These are phyloP conservation scores for Rhexocercosporidium sp. DNA, from an alignment of 2,329 filamentous ascomycete genomes.

Conservation along the genomic window DNA sequence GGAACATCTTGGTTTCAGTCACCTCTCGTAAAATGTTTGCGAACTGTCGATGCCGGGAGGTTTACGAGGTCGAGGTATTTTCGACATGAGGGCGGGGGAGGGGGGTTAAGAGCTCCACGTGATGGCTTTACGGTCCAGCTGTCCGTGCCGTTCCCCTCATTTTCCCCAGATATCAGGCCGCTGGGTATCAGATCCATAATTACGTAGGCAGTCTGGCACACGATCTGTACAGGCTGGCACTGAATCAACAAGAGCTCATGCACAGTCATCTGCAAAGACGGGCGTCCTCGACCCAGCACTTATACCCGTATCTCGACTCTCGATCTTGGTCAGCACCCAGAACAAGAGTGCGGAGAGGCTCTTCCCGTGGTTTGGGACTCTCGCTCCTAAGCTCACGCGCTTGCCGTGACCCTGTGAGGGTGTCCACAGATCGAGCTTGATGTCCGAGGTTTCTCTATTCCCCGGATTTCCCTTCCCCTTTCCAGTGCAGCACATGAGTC, in stretches of 20 bases:
- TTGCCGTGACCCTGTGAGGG: constrained; percentile 1
- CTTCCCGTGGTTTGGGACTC: neutral
- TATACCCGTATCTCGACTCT: constrained; percentile 10
- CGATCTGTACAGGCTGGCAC: neutral
- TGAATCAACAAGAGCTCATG: neutral
- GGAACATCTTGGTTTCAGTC: neutral
- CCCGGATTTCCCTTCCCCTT: constrained; percentile 3
- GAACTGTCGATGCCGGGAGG: neutral
- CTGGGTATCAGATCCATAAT: neutral
- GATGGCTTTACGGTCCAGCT: neutral
- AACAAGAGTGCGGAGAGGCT: constrained; percentile 18
- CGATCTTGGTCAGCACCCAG: constrained; percentile 16
- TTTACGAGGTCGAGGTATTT: too few relatives aligned
- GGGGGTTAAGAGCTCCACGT: neutral
- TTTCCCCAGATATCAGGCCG: constrained; percentile 4
- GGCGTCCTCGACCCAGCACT: constrained; percentile 1
- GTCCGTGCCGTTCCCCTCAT: constrained; percentile 10
- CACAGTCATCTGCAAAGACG: constrained; percentile 13
- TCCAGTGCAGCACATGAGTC: constrained; percentile 10
- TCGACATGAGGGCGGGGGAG: neutral
- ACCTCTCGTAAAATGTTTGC: neutral
- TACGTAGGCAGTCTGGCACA: neutral
- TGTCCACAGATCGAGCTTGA: constrained; percentile 1
- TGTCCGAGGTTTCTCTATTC: neutral
- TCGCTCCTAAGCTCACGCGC: neutral